Percentiles rank a stretch among this genome's conserved stretches.
These are phyloP conservation scores for Hyphodiscus hymeniophilus DNA, from an alignment of 495 filamentous ascomycete species.

Conservation along the genomic window DNA sequence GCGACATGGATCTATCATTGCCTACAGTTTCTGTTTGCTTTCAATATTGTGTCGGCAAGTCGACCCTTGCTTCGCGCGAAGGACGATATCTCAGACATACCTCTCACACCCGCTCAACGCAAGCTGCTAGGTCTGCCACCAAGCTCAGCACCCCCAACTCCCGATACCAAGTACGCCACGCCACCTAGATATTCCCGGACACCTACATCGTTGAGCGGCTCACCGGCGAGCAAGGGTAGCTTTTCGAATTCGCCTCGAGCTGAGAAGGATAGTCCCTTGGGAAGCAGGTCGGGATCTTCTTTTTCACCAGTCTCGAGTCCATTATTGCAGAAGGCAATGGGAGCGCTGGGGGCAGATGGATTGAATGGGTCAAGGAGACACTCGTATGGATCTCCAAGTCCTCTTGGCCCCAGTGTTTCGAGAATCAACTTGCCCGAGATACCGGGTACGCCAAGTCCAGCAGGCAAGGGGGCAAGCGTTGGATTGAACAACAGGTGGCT, in stretches of 20 bases:
- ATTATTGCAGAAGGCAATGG: constrained; percentile 59
- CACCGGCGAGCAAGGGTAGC: constrained; percentile 36
- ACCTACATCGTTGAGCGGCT: constrained; percentile 39
- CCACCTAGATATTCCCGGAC: constrained; percentile 82
- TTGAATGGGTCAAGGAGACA: constrained; percentile 45
- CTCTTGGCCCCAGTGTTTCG: constrained; percentile 28
- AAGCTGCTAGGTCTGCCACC: constrained; percentile 75
- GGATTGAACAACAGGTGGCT: constrained; percentile 84
- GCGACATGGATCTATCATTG: constrained; percentile 27
- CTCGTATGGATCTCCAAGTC: constrained; percentile 54
- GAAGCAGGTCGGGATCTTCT: constrained; percentile 24
- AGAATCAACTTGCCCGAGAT: constrained; percentile 26
- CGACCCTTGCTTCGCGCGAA: constrained; percentile 59
- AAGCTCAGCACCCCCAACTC: constrained; percentile 54
- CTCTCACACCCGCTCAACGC: constrained; percentile 84
- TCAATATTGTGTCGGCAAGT: constrained; percentile 58
- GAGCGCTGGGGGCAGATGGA: constrained; percentile 34
- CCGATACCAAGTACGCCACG: constrained; percentile 61
- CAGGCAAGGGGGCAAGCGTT: constrained; percentile 58
- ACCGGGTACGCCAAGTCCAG: constrained; percentile 56
- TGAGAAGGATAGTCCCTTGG: constrained; percentile 31
- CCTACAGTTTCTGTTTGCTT: constrained; percentile 49
- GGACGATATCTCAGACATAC: constrained; percentile 81
- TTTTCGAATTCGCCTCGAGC: constrained; percentile 47
- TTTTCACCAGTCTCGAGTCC: constrained; percentile 43